phyloP scores from a whole-genome alignment of 2,329 filamentous ascomycete species.

The Epichloe hybrida region DNA sequence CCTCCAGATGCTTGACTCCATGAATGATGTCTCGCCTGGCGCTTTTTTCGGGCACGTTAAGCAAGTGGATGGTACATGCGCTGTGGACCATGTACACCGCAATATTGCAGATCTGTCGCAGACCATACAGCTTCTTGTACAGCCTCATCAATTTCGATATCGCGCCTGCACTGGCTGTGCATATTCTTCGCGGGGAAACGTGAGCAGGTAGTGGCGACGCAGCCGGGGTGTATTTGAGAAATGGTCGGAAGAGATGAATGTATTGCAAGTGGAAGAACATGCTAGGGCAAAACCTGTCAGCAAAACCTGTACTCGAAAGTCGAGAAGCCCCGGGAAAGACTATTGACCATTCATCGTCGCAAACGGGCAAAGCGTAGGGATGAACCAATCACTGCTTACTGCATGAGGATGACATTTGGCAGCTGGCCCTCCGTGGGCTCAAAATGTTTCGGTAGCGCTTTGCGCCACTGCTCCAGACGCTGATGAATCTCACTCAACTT shows the following conservation, averaged over 20 bases:
- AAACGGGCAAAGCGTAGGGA: too few relatives aligned
- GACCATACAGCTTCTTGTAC: constrained; percentile 83
- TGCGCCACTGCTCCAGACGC: constrained; percentile 78
- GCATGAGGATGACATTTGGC: constrained; percentile 64
- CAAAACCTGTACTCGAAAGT: neutral
- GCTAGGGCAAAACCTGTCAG: constrained; percentile 32
- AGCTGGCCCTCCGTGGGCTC: constrained; percentile 82
- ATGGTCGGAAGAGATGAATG: constrained; percentile 90
- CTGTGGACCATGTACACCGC: constrained; percentile 92
- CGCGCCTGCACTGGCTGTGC: constrained; percentile 74
- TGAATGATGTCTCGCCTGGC: constrained; percentile 82
- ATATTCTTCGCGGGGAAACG: constrained; percentile 81
- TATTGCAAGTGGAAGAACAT: constrained; percentile 97
- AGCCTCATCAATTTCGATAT: constrained; percentile 91
- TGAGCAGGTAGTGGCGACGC: constrained; percentile 74
- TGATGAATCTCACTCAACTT: constrained; percentile 86
- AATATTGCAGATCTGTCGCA: constrained; percentile 91
- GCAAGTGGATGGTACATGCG: constrained; percentile 84
- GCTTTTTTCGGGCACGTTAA: constrained; percentile 81
- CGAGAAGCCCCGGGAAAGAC: neutral
- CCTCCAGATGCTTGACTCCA: constrained; percentile 80
- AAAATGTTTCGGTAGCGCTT: constrained; percentile 69
- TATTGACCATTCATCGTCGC: too few relatives aligned
- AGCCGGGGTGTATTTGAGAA: constrained; percentile 74
- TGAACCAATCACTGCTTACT: constrained; percentile 47